These are phyloP conservation scores for Pleurotus tuoliensis DNA, from an alignment of 768 basidiomycete species.

Conservation along the genomic window DNA sequence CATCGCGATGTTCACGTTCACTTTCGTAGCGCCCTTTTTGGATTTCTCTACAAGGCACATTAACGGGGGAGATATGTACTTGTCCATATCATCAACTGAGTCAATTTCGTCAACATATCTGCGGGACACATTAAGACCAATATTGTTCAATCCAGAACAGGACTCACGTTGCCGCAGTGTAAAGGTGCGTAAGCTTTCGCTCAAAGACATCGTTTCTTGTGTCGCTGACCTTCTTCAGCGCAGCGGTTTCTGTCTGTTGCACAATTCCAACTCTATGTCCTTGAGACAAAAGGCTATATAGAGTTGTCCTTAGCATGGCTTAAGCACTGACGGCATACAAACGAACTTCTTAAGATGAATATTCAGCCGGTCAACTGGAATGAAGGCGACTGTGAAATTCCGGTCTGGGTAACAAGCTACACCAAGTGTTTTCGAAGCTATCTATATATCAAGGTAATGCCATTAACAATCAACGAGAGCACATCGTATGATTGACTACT, in stretches of 20 bases:
- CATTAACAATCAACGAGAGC: constrained; percentile 1
- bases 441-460: constrained; percentile 30
- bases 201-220: constrained; percentile 72
- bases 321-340: not conserved
- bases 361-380: constrained; percentile 65
- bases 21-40: constrained; percentile 11
- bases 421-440: constrained; percentile 73
- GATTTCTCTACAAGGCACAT: constrained; percentile 73
- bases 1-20: constrained; percentile 55
- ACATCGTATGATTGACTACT: constrained; percentile 1
- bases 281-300: constrained; percentile 59
- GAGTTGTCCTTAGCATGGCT: not conserved
- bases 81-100: constrained; percentile 59
- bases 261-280: constrained; percentile 85
- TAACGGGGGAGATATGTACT: constrained; percentile 55
- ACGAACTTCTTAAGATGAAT: constrained; percentile 74
- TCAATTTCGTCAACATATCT: constrained; percentile 85
- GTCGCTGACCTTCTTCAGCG: constrained; percentile 79
- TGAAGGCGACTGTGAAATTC: constrained; percentile 72
- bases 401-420: constrained; percentile 70
- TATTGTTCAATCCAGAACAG: constrained; percentile 1
- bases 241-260: constrained; percentile 81
- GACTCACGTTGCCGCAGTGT: constrained; percentile 84
- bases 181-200: constrained; percentile 71
- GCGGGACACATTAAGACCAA: not conserved